These are phyloP conservation scores for Meripilus lineatus DNA, from an alignment of 1,284 basidiomycete genomes.

Conservation along the genomic window DNA sequence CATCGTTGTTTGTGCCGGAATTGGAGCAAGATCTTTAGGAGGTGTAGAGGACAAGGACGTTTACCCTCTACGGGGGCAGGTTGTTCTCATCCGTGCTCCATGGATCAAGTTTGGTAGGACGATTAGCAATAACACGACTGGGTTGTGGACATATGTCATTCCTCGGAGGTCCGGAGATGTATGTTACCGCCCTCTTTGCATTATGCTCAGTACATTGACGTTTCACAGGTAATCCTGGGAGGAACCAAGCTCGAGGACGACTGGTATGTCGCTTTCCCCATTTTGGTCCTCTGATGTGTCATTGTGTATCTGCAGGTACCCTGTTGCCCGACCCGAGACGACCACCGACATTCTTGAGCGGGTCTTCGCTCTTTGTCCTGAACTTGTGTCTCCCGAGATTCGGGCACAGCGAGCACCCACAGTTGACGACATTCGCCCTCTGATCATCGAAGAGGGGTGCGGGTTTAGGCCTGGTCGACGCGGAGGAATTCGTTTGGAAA, in stretches of 20 bases:
- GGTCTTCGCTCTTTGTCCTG: conserved; percentile 54
- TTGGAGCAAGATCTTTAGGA: conserved; percentile 43
- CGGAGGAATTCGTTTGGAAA: conserved; percentile 41
- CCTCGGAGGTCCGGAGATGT: conserved; percentile 66
- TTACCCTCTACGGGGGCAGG: conserved; percentile 50
- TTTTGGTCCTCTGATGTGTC: neutral
- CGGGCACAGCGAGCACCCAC: conserved; percentile 44
- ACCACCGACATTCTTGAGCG: conserved; percentile 56
- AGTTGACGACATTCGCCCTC: conserved; percentile 55
- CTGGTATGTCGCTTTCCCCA: conserved; percentile 38
- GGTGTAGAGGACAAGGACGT: conserved; percentile 43
- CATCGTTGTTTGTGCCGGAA: conserved; percentile 64
- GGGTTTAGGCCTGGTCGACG: conserved; percentile 44
- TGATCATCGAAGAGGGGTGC: conserved; percentile 67
- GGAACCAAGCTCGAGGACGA: conserved; percentile 59
- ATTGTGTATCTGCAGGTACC: conserved; percentile 34
- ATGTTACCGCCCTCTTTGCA: conserved; percentile 19
- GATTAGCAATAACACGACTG: conserved; percentile 38
- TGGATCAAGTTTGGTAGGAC: conserved; percentile 59
- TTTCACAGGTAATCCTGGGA: conserved; percentile 55
- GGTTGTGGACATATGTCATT: conserved; percentile 65
- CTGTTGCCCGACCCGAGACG: conserved; percentile 53
- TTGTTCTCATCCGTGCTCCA: conserved; percentile 43
- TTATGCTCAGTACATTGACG: neutral
- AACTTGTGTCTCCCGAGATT: conserved; percentile 59